Evolutionary conservation across 495 filamentous ascomycete genomes (phyloP).

Genomic region (Aspergillus sclerotiicarbonarius): DNA sequence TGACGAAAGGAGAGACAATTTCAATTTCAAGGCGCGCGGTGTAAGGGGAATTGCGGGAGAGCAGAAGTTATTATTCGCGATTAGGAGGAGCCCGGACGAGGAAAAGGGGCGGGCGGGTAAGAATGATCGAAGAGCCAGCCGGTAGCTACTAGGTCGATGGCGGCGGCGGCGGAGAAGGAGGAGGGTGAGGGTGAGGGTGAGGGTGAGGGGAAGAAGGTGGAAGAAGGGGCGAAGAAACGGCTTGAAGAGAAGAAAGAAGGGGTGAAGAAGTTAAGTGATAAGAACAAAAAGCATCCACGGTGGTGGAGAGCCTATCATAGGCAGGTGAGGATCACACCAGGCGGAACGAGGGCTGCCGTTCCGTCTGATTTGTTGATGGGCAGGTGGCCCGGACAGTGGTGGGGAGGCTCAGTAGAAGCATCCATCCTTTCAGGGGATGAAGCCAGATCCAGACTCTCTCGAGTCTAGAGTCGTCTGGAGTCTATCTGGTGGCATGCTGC

Average conservation of each 20-base stretch:
- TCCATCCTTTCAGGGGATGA: background rate
- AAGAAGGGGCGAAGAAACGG: conserved; percentile 3
- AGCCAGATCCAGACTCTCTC: background rate
- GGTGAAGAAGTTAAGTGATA: conserved; percentile 1
- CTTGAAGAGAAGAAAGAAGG: conserved; percentile 5
- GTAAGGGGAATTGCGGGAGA: background rate
- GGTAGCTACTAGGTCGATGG: no score
- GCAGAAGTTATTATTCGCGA: background rate
- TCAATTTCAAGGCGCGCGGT: no score
- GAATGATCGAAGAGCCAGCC: background rate
- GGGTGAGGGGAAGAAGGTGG: conserved; percentile 2
- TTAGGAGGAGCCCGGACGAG: background rate
- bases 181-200: background rate
- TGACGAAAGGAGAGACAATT: background rate
- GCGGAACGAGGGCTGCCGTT: conserved; percentile 39
- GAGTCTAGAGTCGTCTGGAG: no score
- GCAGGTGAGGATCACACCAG: conserved; percentile 37
- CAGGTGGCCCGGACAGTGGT: background rate
- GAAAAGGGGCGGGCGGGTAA: background rate
- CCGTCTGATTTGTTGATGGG: background rate
- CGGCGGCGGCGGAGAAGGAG: background rate
- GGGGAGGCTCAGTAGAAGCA: background rate
- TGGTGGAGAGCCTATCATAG: conserved; percentile 8
- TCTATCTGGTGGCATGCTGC: no score
- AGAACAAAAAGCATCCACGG: background rate